Evolutionary conservation across 352 stramenopile species (phyloP), one percentile per base, ranked within the genome.

Genomic region (Phytophthora foliorum): DNA sequence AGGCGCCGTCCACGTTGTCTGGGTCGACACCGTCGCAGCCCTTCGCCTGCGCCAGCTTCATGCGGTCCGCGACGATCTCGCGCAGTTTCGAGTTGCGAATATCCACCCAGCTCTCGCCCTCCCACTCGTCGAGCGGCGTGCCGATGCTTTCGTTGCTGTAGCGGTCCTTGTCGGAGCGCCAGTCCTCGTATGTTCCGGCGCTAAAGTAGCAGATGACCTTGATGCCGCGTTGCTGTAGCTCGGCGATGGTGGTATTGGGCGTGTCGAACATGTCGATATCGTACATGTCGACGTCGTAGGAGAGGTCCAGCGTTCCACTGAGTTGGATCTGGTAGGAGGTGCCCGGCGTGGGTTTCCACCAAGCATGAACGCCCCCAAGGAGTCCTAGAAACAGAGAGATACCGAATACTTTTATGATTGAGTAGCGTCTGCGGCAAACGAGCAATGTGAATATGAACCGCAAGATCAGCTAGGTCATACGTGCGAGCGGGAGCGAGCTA

Each of bases 201-300:
- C 70, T 84, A 50, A 89, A 87, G 76, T 90, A 90, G 75, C 80
- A 87, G 27, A 86, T 69, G 53, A 88, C 73, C 41, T 76, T 77
- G 58, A 73, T 64, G 39, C 56, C 71, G 31, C 62, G 57, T 49
- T 67, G 49, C 19, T 81, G 34, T 3, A 80, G 66, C 46, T 57
- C 29, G 4, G 72, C 53, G 65, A 78, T 76, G 29, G 72, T 80
- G 27, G 36, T 27, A 10, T 55, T 56, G 32, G 69, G 56, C 32
- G 67, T 81, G 44, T 80, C 74, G 63, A 77, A 80, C 55, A 83
- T 71, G 25, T 85, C 77, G 38, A 80, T 66, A 38, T 81, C 67
- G 63, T 78, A 78, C 67, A 72, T 76, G 31, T 70, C 53, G 17
- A 77, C 69, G 44, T 79, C 41, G 38, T 69, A 74, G n/a, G 59